Evolutionary conservation across 805 yeast genomes (phyloP).

Genomic region (Wickerhamomyces ciferrii): DNA sequence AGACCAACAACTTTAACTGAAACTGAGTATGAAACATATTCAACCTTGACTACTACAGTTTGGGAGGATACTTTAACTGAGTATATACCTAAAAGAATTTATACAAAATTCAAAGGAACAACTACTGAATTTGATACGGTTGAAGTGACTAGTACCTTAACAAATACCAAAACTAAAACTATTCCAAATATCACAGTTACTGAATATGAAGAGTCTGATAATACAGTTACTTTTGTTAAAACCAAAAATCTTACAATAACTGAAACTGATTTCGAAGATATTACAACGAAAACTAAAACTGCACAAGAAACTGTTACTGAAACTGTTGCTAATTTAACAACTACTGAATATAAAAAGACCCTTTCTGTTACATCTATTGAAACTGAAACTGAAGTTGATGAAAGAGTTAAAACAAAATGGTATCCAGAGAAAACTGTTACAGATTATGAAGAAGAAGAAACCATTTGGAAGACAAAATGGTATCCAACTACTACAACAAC

Average conservation of each 20-base stretch:
- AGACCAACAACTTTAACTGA: constrained; percentile 15
- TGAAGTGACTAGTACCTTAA: constrained; percentile 7
- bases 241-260: constrained; percentile 18
- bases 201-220: constrained; percentile 21
- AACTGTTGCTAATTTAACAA: constrained; percentile 12
- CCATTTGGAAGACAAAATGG: constrained; percentile 17
- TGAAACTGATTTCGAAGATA: constrained; percentile 8
- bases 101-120: constrained; percentile 13
- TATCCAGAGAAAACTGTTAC: constrained; percentile 19
- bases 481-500: constrained; percentile 17
- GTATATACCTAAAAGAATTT: constrained; percentile 15
- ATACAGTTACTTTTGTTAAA: constrained; percentile 21
- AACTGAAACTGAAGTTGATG: constrained; percentile 12
- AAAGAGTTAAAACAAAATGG: constrained; percentile 12
- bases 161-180: constrained; percentile 11
- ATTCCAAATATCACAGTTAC: constrained; percentile 19
- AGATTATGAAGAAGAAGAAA: constrained; percentile 18
- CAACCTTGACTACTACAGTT: constrained; percentile 12
- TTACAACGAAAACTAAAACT: constrained; percentile 1
- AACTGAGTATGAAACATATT: constrained; percentile 11
- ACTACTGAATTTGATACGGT: constrained; percentile 10
- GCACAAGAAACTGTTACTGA: constrained; percentile 11
- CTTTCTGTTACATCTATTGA: constrained; percentile 11
- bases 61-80: constrained; percentile 13
- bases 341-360: constrained; percentile 9